Evolutionary conservation across 2,329 filamentous ascomycete genomes (phyloP), one percentile per base, ranked within the genome.

Genomic region (Cladobotryum mycophilum): DNA sequence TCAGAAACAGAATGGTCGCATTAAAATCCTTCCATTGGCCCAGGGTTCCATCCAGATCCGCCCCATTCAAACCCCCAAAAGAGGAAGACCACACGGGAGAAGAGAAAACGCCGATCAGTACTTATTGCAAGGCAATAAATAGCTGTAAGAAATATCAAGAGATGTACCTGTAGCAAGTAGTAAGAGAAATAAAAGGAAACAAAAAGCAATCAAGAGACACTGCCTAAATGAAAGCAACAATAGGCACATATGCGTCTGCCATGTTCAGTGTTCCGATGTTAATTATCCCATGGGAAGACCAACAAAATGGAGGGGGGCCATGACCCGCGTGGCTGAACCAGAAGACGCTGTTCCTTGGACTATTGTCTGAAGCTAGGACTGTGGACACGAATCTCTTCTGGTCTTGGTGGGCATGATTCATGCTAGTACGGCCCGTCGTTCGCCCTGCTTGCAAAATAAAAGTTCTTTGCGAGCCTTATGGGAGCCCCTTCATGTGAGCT

Each of bases 401-500:
- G 25, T 30, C 9, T 11, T 30, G 9, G 8, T 30, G 8, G 25
- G 8, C 25, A 30, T 30, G 25, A 30, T 30, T 30, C 25, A 6
- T 30, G 25, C 25, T 30, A 11, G 25, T 30, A 12, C 15, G 25
- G 41, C 14, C 4, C 15, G 14, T 22, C 17, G 13, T 42, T 42
- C 40, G 40, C 15, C 40, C 40, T 42, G 40, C 40, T 42, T 42
- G 22, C 33, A 18, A 40, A 18, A 30, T 30, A 11, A 30, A 30
- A 30, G 7, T 30, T 47, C 34, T 14, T n/a, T 33, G 12, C 41
- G 41, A n/a, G 20, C 41, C 18, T n/a, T 44, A 13, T 30, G 25
- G 25, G 25, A 15, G 17, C 17, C 36, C 35, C 44, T 41, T 30
- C 51, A 55, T 41, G 54, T 55, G 53, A 86, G 66, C 15, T 78